Evolutionary conservation across 140 eudicot genomes (phyloP).

Genomic region (Anethum foeniculum): DNA sequence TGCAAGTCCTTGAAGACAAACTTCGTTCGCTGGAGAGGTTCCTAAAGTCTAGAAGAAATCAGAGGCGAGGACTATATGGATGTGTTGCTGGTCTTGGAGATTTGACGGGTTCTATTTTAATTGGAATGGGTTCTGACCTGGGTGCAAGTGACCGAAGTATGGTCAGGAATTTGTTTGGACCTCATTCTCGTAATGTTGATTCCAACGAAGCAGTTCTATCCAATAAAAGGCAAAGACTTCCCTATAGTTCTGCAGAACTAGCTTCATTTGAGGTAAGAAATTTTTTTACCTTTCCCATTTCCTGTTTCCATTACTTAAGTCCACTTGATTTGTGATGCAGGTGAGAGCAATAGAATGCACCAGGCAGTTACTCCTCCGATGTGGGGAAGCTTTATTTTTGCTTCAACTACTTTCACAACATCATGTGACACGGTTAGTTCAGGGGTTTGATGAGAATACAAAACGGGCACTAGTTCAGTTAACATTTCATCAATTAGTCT

Average conservation of each 20-base stretch:
- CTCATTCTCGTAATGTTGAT: slow-evolving; percentile 47
- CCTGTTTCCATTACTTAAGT: not conserved
- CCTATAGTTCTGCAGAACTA: slow-evolving; percentile 78
- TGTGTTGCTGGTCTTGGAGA: slow-evolving; percentile 93
- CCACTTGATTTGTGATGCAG: slow-evolving; percentile 33
- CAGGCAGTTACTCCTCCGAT: slow-evolving; percentile 90
- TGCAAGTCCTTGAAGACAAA: slow-evolving; percentile 89
- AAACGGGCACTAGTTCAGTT: slow-evolving; percentile 60
- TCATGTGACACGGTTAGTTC: slow-evolving; percentile 71
- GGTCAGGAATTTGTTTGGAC: slow-evolving; percentile 58
- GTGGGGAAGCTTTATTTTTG: slow-evolving; percentile 81
- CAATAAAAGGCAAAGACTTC: slow-evolving; percentile 80
- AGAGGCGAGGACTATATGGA: slow-evolving; percentile 91
- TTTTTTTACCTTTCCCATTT: not conserved
- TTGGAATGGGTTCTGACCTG: slow-evolving; percentile 64
- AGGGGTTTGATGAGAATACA: slow-evolving; percentile 50
- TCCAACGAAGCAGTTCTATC: slow-evolving; percentile 47
- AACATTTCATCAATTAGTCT: slow-evolving; percentile 87
- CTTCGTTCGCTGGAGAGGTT: slow-evolving; percentile 79
- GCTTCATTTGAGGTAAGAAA: slow-evolving; percentile 85
- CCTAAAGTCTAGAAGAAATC: slow-evolving; percentile 77
- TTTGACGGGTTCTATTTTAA: slow-evolving; percentile 80
- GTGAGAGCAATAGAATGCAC: slow-evolving; percentile 94
- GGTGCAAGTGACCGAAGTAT: slow-evolving; percentile 56
- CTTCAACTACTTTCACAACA: slow-evolving; percentile 95